A percentile compares a stretch with the other conserved stretches of the same genome.
These are phyloP conservation scores for Themeda triandra DNA, from an alignment of 176 grass and related monocot species.

Conservation along the genomic window DNA sequence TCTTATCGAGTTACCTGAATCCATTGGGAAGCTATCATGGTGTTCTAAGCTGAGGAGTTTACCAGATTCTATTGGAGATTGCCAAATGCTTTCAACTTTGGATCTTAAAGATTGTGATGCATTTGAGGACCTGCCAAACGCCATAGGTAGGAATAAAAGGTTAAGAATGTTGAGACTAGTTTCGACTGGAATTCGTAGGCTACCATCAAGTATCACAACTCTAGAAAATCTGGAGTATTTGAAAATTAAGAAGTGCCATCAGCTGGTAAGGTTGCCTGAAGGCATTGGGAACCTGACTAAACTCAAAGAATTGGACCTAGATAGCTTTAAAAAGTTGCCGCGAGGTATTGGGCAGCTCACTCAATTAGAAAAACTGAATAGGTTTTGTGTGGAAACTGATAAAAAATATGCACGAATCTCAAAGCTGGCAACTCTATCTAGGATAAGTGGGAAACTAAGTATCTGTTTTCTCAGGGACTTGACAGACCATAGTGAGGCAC, in stretches of 20 bases:
- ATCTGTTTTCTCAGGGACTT: not conserved
- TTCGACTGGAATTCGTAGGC: too few relatives aligned
- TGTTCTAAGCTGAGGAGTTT: not conserved
- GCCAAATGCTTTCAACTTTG: not conserved
- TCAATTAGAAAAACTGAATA: not conserved
- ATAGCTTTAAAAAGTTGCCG: not conserved
- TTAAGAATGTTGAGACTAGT: too few relatives aligned
- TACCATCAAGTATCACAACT: not conserved
- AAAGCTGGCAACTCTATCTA: too few relatives aligned
- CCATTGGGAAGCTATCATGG: not conserved
- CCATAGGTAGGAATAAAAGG: too few relatives aligned
- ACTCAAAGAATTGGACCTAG: not conserved
- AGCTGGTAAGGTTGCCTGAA: slow-evolving; percentile 2
- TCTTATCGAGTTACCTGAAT: not conserved
- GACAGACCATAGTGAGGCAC: not conserved
- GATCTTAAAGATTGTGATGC: too few relatives aligned
- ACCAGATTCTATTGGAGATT: slow-evolving; percentile 11
- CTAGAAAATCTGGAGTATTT: not conserved
- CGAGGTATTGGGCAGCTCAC: not conserved
- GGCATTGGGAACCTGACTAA: slow-evolving; percentile 1
- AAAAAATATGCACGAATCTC: too few relatives aligned
- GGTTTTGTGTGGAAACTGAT: too few relatives aligned
- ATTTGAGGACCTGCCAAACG: too few relatives aligned
- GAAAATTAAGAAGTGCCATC: too few relatives aligned
- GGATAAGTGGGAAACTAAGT: not conserved